These are phyloP conservation scores for Diplocarpon rosae DNA, from an alignment of 2,329 filamentous ascomycete species.

Conservation along the genomic window DNA sequence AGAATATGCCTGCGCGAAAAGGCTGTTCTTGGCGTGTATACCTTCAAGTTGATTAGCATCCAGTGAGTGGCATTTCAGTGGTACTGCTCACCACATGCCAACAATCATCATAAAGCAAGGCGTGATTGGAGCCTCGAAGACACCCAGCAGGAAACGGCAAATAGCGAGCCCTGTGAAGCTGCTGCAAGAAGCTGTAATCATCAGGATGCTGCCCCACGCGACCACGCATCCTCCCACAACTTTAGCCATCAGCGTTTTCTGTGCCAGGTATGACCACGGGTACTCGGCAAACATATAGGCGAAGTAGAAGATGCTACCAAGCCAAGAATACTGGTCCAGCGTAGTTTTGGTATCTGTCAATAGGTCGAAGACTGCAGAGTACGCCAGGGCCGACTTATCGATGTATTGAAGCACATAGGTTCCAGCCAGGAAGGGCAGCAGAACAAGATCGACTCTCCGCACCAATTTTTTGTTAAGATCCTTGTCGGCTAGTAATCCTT, in stretches of 20 bases:
- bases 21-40: conserved; percentile 56
- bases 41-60: background rate
- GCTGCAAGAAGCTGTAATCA: conserved; percentile 47
- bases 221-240: conserved; percentile 48
- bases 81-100: conserved; percentile 44
- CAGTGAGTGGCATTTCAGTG: background rate
- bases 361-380: conserved; percentile 36
- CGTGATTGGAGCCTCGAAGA: conserved; percentile 46
- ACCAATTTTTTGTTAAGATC: conserved; percentile 21
- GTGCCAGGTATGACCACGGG: conserved; percentile 9
- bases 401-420: conserved; percentile 44
- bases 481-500: conserved; percentile 35
- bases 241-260: conserved; percentile 41
- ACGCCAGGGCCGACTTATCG: conserved; percentile 34
- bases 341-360: conserved; percentile 31
- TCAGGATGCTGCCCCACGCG: conserved; percentile 45
- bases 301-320: conserved; percentile 35
- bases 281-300: conserved; percentile 22
- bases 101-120: conserved; percentile 58
- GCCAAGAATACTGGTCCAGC: conserved; percentile 36
- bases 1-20: conserved; percentile 49
- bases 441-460: conserved; percentile 37
- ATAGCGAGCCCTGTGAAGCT: conserved; percentile 49
- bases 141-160: conserved; percentile 53
- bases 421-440: conserved; percentile 40